Evolutionary conservation across 495 filamentous ascomycete genomes (phyloP).

Genomic region (Parmelia sp.): DNA sequence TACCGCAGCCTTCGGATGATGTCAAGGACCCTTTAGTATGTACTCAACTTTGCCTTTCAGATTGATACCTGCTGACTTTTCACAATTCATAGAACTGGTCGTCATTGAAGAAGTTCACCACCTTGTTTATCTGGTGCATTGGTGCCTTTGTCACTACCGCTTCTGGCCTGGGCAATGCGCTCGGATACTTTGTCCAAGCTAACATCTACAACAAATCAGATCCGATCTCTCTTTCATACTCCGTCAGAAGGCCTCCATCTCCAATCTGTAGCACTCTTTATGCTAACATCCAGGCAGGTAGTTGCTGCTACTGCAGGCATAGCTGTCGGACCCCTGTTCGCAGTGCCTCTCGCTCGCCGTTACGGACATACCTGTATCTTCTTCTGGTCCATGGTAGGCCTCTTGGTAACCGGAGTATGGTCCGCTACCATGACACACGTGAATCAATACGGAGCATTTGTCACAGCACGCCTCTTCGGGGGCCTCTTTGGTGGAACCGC

Average conservation of each 20-base stretch:
- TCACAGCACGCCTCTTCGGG: constrained; percentile 6
- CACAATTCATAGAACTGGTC: neutral
- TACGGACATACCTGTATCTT: constrained; percentile 8
- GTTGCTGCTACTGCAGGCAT: neutral
- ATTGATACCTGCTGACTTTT: neutral
- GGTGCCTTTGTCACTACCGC: constrained; percentile 7
- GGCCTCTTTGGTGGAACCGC: constrained; percentile 7
- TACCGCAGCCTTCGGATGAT: constrained; percentile 1
- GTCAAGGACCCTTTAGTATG: neutral
- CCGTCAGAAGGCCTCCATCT: neutral
- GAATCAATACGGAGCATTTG: constrained; percentile 3
- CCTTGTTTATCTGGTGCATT: constrained; percentile 4
- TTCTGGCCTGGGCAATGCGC: constrained; percentile 11
- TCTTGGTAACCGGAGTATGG: constrained; percentile 10
- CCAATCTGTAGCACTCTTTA: neutral
- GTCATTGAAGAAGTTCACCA: neutral
- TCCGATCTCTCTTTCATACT: neutral
- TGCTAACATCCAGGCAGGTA: neutral
- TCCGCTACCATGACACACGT: constrained; percentile 4
- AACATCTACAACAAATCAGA: constrained; percentile 2
- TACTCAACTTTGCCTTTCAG: too few relatives aligned
- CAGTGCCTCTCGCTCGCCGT: neutral
- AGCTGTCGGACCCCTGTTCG: neutral
- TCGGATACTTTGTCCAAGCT: constrained; percentile 12
- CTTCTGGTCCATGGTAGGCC: constrained; percentile 14